Conservation (phyloP, 78 protist genomes). For the Dictyostelium firmibasis region DNA sequence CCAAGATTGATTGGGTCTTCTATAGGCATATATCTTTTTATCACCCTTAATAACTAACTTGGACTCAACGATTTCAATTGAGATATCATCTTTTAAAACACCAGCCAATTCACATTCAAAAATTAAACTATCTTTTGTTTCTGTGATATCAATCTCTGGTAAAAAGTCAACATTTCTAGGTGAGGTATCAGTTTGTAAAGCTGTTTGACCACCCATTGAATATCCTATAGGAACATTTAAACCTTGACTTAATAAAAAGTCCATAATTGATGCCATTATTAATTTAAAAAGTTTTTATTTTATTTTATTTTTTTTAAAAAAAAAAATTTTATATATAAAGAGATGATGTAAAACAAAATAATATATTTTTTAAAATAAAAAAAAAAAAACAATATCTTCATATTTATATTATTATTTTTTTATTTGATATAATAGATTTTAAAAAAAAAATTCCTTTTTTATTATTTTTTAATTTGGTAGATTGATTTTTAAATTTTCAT, state of each 20-base stretch:
- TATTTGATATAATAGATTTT: background rate
- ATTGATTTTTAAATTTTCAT: background rate
- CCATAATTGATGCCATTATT: background rate
- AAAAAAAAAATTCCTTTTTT: background rate
- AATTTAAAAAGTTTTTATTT: background rate
- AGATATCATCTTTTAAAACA: background rate
- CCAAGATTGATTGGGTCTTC: background rate
- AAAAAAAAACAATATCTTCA: background rate
- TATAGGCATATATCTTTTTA: background rate
- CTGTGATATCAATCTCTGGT: background rate
- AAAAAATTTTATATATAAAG: no score
- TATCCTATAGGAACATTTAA: background rate
- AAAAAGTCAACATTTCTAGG: background rate
- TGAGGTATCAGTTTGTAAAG: background rate
- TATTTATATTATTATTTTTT: no score
- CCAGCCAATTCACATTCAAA: slow-evolving; percentile 11
- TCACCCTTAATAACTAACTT: background rate
- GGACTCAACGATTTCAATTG: background rate
- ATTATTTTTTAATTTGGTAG: background rate
- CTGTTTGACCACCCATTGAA: background rate
- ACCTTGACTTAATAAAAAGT: background rate
- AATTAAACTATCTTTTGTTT: background rate
- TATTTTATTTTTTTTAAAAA: background rate
- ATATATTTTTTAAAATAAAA: no score
- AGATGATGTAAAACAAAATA: no score